Conservation (phyloP, 1,284 basidiomycete genomes). For the Cystobasidiaceae sp. region DNA sequence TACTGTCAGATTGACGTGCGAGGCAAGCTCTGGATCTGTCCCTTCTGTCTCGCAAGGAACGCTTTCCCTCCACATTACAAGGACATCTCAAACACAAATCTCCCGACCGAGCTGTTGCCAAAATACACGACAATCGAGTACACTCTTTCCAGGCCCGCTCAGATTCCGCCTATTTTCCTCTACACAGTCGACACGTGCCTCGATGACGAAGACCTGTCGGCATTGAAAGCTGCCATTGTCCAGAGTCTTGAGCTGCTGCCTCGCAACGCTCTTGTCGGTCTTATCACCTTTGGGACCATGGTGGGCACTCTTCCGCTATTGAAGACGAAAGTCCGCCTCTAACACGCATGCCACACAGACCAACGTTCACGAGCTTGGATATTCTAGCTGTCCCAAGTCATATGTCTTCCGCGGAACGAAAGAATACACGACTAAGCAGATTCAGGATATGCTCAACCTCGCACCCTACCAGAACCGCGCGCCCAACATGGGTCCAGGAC, state of each 20-base stretch:
- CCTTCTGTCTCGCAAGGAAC: conserved; percentile 94
- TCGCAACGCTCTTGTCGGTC: conserved; percentile 85
- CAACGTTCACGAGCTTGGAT: conserved; percentile 98
- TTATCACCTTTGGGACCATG: conserved; percentile 97
- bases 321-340: too few species aligned
- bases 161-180: conserved; percentile 91
- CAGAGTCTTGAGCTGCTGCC: conserved; percentile 89
- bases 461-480: conserved; percentile 49
- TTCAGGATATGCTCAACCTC: conserved; percentile 96
- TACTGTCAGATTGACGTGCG: conserved; percentile 93
- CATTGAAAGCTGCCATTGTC: conserved; percentile 84
- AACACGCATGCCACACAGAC: conserved; percentile 65
- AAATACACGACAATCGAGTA: conserved; percentile 99
- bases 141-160: conserved; percentile 83
- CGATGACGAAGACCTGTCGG: conserved; percentile 86
- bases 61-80: conserved; percentile 98
- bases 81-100: conserved; percentile 94
- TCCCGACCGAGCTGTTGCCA: conserved; percentile 89
- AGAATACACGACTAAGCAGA: conserved; percentile 93
- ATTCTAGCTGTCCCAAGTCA: conserved; percentile 92
- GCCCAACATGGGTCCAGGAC: conserved; percentile 52
- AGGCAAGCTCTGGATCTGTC: conserved; percentile 98
- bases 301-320: conserved; percentile 51
- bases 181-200: conserved; percentile 97
- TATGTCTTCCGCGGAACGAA: conserved; percentile 99